Evolutionary conservation across 495 filamentous ascomycete genomes (phyloP), one percentile per base, ranked within the genome.

Genomic region (Rusavskia elegans): DNA sequence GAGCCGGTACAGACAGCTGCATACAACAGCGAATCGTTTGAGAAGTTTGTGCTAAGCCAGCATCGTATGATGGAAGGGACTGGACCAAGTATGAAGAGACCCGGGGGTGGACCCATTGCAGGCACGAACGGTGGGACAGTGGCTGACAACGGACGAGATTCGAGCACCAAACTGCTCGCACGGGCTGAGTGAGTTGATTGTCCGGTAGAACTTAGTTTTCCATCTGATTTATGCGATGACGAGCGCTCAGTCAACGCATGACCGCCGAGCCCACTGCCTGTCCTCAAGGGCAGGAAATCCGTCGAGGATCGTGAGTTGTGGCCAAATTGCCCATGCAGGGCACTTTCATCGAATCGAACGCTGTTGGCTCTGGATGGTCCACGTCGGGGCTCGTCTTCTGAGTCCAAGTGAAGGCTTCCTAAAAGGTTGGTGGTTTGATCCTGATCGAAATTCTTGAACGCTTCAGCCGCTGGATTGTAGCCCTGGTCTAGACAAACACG

Each of bases 291-390:
- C 45, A 85, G 78, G 61, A 84, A 79, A 50, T 98, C 92, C 30
- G 80, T 77, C 23, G 83, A 89, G 50, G 85, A 79, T 27, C 89
- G 80, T 56, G 79, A 83, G 41, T 82, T 79, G 55, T 90, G 87
- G 36, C 82, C 83, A 74, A 89, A 94, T 60, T 85, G 85, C 46
- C 87, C 85, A 56, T 95, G 89, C 53, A 94, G 79, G 2, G 93
- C 90, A 61, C 87, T 95, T 63, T 96, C 89, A 62, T 98, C 92
- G 60, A 98, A 98, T n/a, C 92, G 85, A 55, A 98, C 92, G 65
- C 93, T 97, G 61, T 97, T 97, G 20, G 92, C 92, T 56, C 92
- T 76, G 29, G 93, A 98, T 30, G 88, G 82, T 6, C 92, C 92
- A 52, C 93, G 78, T 53, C 93, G 76, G 3, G 90, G 93, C 63